These are phyloP conservation scores for Eruca vesicaria DNA, from an alignment of 441 rosid genomes.

Conservation along the genomic window DNA sequence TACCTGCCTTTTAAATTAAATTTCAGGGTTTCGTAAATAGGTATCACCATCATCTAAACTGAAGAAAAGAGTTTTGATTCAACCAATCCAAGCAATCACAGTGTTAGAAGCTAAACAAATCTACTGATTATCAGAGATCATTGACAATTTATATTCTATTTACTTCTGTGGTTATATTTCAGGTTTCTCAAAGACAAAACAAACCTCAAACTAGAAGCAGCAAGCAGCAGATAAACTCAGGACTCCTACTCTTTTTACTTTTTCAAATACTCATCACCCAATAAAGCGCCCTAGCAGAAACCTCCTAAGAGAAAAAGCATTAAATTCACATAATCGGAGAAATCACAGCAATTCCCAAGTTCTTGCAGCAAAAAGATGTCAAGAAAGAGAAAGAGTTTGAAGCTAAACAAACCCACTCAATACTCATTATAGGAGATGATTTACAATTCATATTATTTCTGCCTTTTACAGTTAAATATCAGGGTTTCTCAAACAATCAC, in stretches of 20 bases:
- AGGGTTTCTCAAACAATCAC: background rate
- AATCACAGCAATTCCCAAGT: background rate
- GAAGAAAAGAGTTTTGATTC: background rate
- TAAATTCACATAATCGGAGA: background rate
- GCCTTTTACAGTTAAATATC: background rate
- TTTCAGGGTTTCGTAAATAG: background rate
- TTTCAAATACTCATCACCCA: background rate
- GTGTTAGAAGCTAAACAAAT: background rate
- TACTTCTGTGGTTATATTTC: background rate
- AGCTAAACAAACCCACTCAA: background rate
- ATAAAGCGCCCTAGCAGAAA: background rate
- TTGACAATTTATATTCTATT: background rate
- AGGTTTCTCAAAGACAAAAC: background rate
- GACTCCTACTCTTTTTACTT: background rate
- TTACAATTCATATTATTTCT: background rate
- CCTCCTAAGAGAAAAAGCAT: background rate
- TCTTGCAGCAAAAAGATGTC: background rate
- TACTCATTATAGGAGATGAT: background rate
- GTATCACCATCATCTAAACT: background rate
- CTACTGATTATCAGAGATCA: background rate
- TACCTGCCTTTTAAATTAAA: background rate
- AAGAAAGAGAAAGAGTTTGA: background rate
- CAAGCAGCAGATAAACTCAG: background rate
- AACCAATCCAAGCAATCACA: background rate
- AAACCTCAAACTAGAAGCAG: background rate